Base-by-base conservation (phyloP, 1,284 basidiomycete species). In the Gomphus sp. region DNA sequence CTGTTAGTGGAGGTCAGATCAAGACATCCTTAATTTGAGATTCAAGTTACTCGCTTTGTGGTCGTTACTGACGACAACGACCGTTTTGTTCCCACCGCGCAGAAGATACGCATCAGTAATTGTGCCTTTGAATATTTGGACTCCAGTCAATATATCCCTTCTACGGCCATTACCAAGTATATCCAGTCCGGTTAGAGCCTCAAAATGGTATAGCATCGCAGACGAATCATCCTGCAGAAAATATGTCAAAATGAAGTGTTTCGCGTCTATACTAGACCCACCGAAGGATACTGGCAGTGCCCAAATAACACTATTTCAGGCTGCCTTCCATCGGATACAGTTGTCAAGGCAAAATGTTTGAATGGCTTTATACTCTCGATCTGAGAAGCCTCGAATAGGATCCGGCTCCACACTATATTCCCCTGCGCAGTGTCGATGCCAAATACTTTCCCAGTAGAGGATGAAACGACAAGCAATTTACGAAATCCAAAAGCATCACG, bases 401-500 rank as follows among this genome's bases (percentile, higher is more conserved):
- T 73, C 14, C 82, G 78, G 62, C 79, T 85, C 93, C 93, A 95
- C 1, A 94, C 67, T 31, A 90, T 77, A 3, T 79, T 74, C 1
- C 93, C 91, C 55, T 78, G 89, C 22, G 81, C 80, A 4, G 87
- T 88, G 67, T 97, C 92, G 53, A 97, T 72, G 0, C 86, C 94
- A 66, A 87, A 93, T 0, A 95, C 66, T 68, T 92, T 93, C 18
- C 93, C 92, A 37, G 80, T 76, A 1, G 73, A 65, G 1, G 90
- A 92, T 0, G 85, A 88, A 3, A 78, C 79, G 2, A 97, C 80
- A 53, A 95, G 79, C 44, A 98, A 70, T 70, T 97, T 92, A 52
- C 89, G 80, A 71, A 97, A 92, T 0, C 93, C 94, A 68, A 96
- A 97, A 1, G 85, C 73, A 67, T 97, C 92, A 2, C 89, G 81